Conservation (phyloP, 2,329 filamentous ascomycete genomes). For the Calonectria hongkongensis region DNA sequence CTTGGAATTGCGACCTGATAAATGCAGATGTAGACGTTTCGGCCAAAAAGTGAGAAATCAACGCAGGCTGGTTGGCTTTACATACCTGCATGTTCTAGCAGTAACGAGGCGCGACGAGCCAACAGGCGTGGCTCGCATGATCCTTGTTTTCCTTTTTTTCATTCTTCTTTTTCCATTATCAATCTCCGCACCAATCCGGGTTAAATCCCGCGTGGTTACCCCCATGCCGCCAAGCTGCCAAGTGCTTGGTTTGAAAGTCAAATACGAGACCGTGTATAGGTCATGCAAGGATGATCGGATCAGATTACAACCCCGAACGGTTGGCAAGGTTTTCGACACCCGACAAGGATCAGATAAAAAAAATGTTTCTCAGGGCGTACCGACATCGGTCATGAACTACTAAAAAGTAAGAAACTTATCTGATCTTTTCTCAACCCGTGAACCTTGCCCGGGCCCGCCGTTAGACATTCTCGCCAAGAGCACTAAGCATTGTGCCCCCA, state of each 20-base stretch:
- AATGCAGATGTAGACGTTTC: background rate
- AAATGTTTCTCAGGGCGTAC: background rate
- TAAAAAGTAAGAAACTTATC: background rate
- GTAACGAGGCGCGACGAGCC: background rate
- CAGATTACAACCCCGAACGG: constrained; percentile 8
- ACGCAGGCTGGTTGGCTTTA: constrained; percentile 1
- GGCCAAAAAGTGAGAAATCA: background rate
- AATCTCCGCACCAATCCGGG: constrained; percentile 5
- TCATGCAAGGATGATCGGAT: background rate
- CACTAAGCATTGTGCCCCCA: background rate
- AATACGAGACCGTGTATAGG: background rate
- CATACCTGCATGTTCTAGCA: background rate
- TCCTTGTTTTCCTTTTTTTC: background rate
- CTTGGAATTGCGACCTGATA: background rate
- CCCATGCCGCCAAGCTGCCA: constrained; percentile 5
- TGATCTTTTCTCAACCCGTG: background rate
- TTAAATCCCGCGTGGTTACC: constrained; percentile 2
- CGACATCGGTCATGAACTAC: background rate
- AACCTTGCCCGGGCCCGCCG: background rate
- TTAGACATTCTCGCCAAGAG: constrained; percentile 8
- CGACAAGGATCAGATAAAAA: constrained; percentile 13
- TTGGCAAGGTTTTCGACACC: background rate
- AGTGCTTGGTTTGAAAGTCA: background rate
- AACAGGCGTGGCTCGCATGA: background rate
- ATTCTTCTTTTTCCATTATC: constrained; percentile 5